These are phyloP conservation scores for Phytopythium vexans DNA, from an alignment of 352 stramenopile species.

Conservation along the genomic window DNA sequence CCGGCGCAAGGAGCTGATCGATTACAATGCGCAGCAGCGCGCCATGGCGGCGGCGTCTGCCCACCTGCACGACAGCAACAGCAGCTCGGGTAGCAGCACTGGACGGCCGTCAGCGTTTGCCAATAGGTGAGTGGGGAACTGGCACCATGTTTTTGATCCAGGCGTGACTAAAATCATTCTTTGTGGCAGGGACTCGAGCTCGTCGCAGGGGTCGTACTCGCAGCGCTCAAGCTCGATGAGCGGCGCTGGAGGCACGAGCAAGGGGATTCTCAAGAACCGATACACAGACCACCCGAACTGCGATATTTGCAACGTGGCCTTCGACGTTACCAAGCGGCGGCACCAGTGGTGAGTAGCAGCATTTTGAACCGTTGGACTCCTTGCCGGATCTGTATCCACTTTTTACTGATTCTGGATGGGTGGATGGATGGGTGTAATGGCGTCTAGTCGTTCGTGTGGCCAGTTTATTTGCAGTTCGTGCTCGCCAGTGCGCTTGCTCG, in stretches of 20 bases:
- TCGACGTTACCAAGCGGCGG: conserved; percentile 56
- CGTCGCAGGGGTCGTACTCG: conserved; percentile 27
- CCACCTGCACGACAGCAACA: conserved; percentile 8
- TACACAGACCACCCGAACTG: conserved; percentile 60
- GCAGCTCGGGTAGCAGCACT: conserved; percentile 11
- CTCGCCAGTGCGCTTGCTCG: conserved; percentile 41
- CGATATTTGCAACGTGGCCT: conserved; percentile 52
- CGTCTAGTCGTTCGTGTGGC: conserved; percentile 29
- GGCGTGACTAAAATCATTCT: neutral
- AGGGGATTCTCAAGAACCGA: conserved; percentile 62
- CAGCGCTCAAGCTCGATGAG: conserved; percentile 24
- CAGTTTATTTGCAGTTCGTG: conserved; percentile 50
- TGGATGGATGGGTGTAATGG: conserved; percentile 1
- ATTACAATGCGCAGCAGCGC: conserved; percentile 42
- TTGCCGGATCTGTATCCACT: conserved; percentile 1
- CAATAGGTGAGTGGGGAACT: conserved; percentile 6
- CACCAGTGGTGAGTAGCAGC: conserved; percentile 41
- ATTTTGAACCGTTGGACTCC: neutral
- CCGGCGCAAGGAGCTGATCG: conserved; percentile 41
- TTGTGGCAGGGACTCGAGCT: conserved; percentile 14
- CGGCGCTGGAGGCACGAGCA: conserved; percentile 12
- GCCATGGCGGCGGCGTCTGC: neutral
- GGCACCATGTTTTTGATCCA: no score
- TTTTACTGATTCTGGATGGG: neutral
- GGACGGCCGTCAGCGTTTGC: conserved; percentile 10